Conservation (phyloP, 1,139 yeast genomes). For the Taphrina communis region DNA sequence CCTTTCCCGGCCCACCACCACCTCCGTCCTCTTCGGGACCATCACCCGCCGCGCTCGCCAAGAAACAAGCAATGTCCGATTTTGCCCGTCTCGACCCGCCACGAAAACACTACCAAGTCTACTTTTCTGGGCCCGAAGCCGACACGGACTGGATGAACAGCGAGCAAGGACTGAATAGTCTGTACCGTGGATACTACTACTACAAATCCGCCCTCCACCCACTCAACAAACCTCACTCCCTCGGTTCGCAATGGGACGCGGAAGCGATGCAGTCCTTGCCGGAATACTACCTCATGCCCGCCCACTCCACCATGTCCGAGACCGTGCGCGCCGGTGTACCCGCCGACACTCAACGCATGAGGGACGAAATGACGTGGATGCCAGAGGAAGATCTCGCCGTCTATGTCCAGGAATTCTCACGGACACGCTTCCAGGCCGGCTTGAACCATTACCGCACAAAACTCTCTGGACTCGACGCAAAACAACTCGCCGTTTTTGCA, state of each 20-base stretch:
- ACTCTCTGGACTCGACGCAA: conserved; percentile 10
- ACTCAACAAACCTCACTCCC: conserved; percentile 10
- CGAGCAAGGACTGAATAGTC: conserved; percentile 2
- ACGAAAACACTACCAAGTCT: conserved; percentile 32
- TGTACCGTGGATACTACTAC: conserved; percentile 34
- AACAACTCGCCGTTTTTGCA: neutral
- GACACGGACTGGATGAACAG: conserved; percentile 13
- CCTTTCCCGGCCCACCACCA: conserved; percentile 29
- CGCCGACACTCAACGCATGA: neutral
- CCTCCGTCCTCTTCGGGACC: neutral
- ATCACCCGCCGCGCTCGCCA: neutral
- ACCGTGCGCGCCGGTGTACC: conserved; percentile 10
- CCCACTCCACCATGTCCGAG: conserved; percentile 19
- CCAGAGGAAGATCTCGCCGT: conserved; percentile 12
- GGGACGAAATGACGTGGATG: conserved; percentile 26
- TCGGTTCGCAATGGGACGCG: conserved; percentile 22
- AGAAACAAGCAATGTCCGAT: neutral
- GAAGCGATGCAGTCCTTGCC: conserved; percentile 13
- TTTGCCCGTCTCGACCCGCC: conserved; percentile 9
- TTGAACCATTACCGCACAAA: conserved; percentile 32
- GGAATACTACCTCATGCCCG: conserved; percentile 27
- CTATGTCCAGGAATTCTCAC: conserved; percentile 16
- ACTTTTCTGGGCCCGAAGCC: conserved; percentile 20
- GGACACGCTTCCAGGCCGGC: conserved; percentile 24
- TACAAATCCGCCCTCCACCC: conserved; percentile 32